Conservation (phyloP, 2,329 filamentous ascomycete genomes). For the Alternaria ventricosa region DNA sequence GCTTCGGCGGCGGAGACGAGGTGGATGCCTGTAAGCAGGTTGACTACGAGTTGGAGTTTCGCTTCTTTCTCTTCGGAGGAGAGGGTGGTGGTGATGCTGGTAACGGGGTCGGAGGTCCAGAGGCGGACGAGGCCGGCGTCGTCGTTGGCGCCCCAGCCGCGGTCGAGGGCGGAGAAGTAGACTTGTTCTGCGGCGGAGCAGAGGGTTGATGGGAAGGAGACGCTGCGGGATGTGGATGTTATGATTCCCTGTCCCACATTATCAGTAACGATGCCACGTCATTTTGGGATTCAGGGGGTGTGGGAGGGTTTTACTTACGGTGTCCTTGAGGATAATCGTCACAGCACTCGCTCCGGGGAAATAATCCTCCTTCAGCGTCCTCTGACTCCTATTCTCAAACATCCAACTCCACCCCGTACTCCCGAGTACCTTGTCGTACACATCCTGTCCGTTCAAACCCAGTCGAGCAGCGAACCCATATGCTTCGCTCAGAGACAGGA, state of each 20-base stretch:
- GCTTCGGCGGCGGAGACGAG: constrained; percentile 47
- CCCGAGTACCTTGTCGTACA: constrained; percentile 57
- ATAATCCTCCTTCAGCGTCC: constrained; percentile 61
- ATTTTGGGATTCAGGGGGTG: background rate
- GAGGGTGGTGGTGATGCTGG: constrained; percentile 32
- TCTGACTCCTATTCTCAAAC: constrained; percentile 63
- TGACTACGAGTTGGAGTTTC: constrained; percentile 45
- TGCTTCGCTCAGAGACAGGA: constrained; percentile 62
- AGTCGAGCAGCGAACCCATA: constrained; percentile 63
- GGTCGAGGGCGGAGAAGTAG: constrained; percentile 65
- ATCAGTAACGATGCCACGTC: background rate
- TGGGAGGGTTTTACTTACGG: constrained; percentile 27
- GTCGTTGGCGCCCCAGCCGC: constrained; percentile 63
- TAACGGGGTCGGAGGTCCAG: constrained; percentile 54
- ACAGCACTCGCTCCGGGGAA: constrained; percentile 53
- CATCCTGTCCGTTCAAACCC: constrained; percentile 58
- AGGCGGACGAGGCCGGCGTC: constrained; percentile 64
- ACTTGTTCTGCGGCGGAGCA: constrained; percentile 69
- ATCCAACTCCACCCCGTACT: constrained; percentile 59
- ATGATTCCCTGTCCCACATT: constrained; percentile 62
- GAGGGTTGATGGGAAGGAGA: constrained; percentile 66
- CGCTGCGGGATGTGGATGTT: constrained; percentile 66
- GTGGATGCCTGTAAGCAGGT: constrained; percentile 45
- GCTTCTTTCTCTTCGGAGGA: constrained; percentile 35
- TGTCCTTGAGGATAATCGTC: constrained; percentile 57